Evolutionary conservation across 164 flowering plant species (phyloP), one percentile per base, ranked within the genome.

Genomic region (Macadamia integrifolia): DNA sequence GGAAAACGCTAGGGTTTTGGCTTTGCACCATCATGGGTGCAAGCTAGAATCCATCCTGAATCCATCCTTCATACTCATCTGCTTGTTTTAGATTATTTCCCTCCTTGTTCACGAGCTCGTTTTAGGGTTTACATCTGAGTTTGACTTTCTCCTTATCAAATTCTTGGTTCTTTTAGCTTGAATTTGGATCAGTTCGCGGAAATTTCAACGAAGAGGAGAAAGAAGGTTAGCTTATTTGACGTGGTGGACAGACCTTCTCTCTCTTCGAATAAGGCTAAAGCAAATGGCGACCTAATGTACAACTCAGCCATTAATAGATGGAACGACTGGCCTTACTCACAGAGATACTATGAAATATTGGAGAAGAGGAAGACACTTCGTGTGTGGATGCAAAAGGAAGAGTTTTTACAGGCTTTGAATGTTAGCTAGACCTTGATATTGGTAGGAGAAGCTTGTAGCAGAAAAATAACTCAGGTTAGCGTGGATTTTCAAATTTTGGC

Each of bases 381-480:
- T 0, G 98, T 94, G 57, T 94, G 98, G 98, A 92, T 82, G 14
- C 98, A 94, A 79, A 94, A 88, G 32, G 90, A 91, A 23, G 98
- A 94, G 75, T 92, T 94, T 52, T 72, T 94, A 64, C 80, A 82
- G 74, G 86, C 64, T 12, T 65, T 92, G 67, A 87, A 73, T 69
- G 75, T 57, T 3, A 90, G 80, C 59, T 97, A 92, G 79, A 78
- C 83, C 32, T 76, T 94, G 43, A 84, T 94, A 18, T 70, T 94
- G 65, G 98, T 94, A 35, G 98, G 97, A 46, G 98, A 94, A 80
- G 90, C 97, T 49, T 97, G 98, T 50, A 91, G 97, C 74, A 97
- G 98, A 48, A 94, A 94, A 82, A 94, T 97, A 0, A 94, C 98
- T 57, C 98, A 94, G 97, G 98, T 94, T 11, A 23, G 87, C 75